Evolutionary conservation across 768 basidiomycete genomes (phyloP).

Genomic region (Tricholoma sp.): DNA sequence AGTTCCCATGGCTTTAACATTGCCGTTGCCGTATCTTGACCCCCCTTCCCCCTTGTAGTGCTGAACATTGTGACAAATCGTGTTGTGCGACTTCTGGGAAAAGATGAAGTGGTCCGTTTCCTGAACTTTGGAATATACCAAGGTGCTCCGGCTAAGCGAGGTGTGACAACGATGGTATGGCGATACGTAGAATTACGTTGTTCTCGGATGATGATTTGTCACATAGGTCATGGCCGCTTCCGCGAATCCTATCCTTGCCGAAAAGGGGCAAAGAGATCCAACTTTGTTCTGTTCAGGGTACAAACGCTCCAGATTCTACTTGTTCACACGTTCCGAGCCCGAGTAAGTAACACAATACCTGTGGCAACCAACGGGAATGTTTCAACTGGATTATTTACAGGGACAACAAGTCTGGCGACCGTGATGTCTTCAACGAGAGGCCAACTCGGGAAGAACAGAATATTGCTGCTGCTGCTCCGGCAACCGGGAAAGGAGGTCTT

Average conservation of each 20-base stretch:
- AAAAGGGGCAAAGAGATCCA: constrained; percentile 80
- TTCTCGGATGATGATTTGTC: constrained; percentile 5
- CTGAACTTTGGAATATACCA: constrained; percentile 88
- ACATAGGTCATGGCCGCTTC: constrained; percentile 89
- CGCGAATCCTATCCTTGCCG: constrained; percentile 89
- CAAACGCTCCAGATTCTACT: constrained; percentile 89
- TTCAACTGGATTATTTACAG: constrained; percentile 30
- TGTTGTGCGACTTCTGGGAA: constrained; percentile 81
- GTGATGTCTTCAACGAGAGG: constrained; percentile 97
- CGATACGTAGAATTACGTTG: not conserved
- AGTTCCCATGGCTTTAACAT: not conserved
- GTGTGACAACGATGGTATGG: constrained; percentile 70
- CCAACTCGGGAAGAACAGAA: constrained; percentile 96
- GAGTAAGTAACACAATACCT: constrained; percentile 51
- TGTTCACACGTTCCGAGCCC: constrained; percentile 88
- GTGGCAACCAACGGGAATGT: not conserved
- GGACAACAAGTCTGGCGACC: constrained; percentile 81
- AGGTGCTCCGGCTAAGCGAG: constrained; percentile 87
- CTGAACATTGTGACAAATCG: constrained; percentile 94
- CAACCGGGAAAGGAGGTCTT: constrained; percentile 45
- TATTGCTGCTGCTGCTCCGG: constrained; percentile 60
- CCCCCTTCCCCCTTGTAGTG: constrained; percentile 41
- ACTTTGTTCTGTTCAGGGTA: constrained; percentile 91
- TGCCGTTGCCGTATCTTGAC: not conserved
- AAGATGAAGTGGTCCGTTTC: constrained; percentile 91